A percentile compares a stretch with the other conserved stretches of the same genome.
Evolutionary conservation across 139 green algal genomes (phyloP).

Genomic region (Pleodorina starrii): DNA sequence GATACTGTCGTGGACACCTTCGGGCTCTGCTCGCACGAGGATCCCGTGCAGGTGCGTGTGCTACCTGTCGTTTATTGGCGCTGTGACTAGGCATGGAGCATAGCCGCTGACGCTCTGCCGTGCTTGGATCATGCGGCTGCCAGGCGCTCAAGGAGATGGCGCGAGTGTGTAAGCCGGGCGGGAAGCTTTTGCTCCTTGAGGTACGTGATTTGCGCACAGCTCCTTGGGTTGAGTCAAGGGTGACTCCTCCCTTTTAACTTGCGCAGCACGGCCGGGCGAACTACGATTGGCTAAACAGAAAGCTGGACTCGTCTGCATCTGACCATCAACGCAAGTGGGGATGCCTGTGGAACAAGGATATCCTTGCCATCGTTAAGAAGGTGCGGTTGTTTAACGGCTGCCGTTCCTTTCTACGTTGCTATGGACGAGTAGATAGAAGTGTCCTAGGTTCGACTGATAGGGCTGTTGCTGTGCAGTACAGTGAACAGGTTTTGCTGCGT

Average conservation of each 20-base stretch:
- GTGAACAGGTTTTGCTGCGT: no score
- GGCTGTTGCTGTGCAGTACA: no score
- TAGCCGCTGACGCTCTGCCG: no score
- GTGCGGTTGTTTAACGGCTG: neutral
- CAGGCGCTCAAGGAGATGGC: slow-evolving; percentile 61
- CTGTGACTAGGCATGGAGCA: no score
- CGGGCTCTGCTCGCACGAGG: slow-evolving; percentile 62
- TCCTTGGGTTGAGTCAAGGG: neutral
- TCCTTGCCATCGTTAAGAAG: slow-evolving; percentile 46
- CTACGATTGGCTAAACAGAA: slow-evolving; percentile 57
- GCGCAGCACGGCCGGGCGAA: slow-evolving; percentile 55
- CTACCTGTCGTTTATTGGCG: neutral
- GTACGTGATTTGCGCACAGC: neutral
- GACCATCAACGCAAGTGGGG: slow-evolving; percentile 82
- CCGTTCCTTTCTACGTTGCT: neutral
- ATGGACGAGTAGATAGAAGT: neutral
- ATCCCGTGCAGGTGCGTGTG: slow-evolving; percentile 42
- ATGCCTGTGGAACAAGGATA: slow-evolving; percentile 88
- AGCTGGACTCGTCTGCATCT: slow-evolving; percentile 40
- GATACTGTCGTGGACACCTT: slow-evolving; percentile 83
- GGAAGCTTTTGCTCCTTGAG: slow-evolving; percentile 59
- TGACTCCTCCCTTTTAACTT: neutral
- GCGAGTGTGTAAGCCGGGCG: slow-evolving; percentile 53
- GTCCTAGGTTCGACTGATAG: no score
- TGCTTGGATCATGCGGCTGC: neutral